Conservation (phyloP, 192 early-diverging fungal species). For the Allomyces macrogynus region DNA sequence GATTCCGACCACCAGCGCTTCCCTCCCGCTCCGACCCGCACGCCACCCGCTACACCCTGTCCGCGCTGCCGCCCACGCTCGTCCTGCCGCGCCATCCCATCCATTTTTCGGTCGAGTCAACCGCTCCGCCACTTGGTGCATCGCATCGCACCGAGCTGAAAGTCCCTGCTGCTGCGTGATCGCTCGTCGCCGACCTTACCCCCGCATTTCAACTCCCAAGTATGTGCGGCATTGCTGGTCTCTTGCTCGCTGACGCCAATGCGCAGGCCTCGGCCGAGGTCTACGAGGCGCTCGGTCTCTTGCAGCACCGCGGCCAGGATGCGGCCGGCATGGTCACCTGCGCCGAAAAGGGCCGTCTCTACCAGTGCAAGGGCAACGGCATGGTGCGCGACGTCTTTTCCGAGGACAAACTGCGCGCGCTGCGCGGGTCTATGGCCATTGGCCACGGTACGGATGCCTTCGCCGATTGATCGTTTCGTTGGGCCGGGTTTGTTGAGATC, state of each 20-base stretch:
- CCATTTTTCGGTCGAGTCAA: too few relatives aligned
- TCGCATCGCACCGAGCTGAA: too few relatives aligned
- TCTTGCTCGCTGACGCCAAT: conserved; percentile 59
- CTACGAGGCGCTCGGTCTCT: conserved; percentile 77
- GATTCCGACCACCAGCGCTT: too few relatives aligned
- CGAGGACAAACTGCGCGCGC: conserved; percentile 45
- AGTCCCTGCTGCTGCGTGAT: too few relatives aligned
- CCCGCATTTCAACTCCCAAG: not conserved
- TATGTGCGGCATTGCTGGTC: conserved; percentile 81
- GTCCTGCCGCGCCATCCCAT: too few relatives aligned
- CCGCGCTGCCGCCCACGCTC: too few relatives aligned
- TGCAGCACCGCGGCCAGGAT: conserved; percentile 99
- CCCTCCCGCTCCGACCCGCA: too few relatives aligned
- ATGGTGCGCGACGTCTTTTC: conserved; percentile 98
- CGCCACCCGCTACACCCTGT: too few relatives aligned
- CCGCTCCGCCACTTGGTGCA: too few relatives aligned
- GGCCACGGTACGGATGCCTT: conserved; percentile 63
- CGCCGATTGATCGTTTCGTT: conserved; percentile 2
- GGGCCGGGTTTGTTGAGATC: conserved; percentile 1
- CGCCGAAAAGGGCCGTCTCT: conserved; percentile 87
- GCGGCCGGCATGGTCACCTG: conserved; percentile 98
- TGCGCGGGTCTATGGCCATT: conserved; percentile 79
- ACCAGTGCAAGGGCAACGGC: conserved; percentile 97
- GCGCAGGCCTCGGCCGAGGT: conserved; percentile 63
- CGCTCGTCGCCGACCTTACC: too few relatives aligned